Conservation (phyloP, 2,329 filamentous ascomycete species). For the Claviceps monticola region DNA sequence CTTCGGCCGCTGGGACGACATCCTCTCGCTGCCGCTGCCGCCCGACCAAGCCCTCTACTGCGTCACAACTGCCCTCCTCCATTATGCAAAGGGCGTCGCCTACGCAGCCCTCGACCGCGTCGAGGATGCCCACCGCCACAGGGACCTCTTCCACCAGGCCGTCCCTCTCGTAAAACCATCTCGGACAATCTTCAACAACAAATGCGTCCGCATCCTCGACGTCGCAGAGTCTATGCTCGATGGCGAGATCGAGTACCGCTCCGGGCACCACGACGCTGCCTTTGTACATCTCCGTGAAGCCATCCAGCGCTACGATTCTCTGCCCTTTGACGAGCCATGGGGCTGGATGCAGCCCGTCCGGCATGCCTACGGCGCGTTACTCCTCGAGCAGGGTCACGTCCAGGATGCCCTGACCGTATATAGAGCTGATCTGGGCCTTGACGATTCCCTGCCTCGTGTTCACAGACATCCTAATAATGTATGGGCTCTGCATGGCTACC, state of each 20-base stretch:
- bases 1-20: conserved; percentile 58
- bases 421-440: conserved; percentile 45
- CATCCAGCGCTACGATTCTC: conserved; percentile 43
- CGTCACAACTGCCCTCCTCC: conserved; percentile 51
- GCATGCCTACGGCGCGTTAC: conserved; percentile 55
- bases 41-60: conserved; percentile 48
- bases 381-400: conserved; percentile 50
- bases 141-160: conserved; percentile 36
- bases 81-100: conserved; percentile 57
- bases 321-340: conserved; percentile 65
- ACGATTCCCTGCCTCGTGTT: conserved; percentile 46
- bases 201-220: conserved; percentile 40
- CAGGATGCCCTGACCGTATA: conserved; percentile 45
- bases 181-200: conserved; percentile 36
- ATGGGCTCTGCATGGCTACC: conserved; percentile 60
- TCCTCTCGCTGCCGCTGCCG: conserved; percentile 43
- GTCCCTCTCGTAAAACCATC: conserved; percentile 37
- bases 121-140: conserved; percentile 38
- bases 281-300: conserved; percentile 45
- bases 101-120: conserved; percentile 43
- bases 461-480: conserved; percentile 59
- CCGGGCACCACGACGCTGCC: conserved; percentile 40
- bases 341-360: conserved; percentile 66
- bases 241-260: conserved; percentile 60
- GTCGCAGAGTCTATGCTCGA: conserved; percentile 56